Evolutionary conservation across 306 rosid species (phyloP).

Genomic region (Malus fusca): DNA sequence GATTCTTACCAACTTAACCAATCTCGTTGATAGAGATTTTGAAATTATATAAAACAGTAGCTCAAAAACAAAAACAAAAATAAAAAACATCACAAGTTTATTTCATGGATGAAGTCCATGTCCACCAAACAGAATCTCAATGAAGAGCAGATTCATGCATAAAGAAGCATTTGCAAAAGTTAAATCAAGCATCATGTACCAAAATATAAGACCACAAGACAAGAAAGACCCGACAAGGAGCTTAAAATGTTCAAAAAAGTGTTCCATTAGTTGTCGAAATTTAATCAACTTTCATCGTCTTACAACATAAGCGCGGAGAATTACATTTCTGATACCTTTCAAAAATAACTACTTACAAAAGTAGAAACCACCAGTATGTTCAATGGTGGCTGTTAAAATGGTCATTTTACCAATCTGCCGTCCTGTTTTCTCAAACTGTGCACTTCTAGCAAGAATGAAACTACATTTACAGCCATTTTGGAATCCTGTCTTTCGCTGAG

Average conservation of each 20-base stretch:
- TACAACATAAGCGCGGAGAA: background rate
- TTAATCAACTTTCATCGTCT: background rate
- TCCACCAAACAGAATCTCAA: too few species aligned
- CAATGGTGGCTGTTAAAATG: slow-evolving; percentile 10
- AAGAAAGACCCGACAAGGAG: background rate
- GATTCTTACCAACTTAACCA: too few species aligned
- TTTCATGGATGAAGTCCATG: too few species aligned
- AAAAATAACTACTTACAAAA: slow-evolving; percentile 7
- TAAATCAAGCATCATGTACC: too few species aligned
- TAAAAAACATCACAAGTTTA: background rate
- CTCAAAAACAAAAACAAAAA: background rate
- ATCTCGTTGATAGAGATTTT: too few species aligned
- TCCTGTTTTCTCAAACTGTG: background rate
- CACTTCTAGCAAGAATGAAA: slow-evolving; percentile 7
- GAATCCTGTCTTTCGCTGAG: slow-evolving; percentile 30
- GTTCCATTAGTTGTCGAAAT: background rate
- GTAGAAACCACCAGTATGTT: slow-evolving; percentile 1
- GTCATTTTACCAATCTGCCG: background rate
- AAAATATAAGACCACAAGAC: background rate
- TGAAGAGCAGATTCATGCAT: too few species aligned
- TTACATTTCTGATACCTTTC: slow-evolving; percentile 2
- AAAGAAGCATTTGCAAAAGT: too few species aligned
- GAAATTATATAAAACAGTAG: background rate
- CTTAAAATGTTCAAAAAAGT: background rate
- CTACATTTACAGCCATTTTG: slow-evolving; percentile 29